Evolutionary conservation across 768 basidiomycete species (phyloP).

Genomic region (Suillus subaureus): DNA sequence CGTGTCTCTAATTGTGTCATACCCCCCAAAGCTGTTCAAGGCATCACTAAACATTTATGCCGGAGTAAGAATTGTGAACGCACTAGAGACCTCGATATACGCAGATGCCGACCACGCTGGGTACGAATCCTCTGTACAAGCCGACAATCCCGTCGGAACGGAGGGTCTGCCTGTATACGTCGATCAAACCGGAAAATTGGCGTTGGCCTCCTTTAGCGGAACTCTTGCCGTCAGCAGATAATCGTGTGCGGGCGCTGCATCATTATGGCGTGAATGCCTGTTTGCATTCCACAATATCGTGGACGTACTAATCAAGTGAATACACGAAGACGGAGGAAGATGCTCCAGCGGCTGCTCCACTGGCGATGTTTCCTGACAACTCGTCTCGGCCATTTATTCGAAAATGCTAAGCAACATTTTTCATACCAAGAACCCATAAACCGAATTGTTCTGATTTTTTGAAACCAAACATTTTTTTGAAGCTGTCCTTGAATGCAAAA

Average conservation of each 20-base stretch:
- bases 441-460: slow-evolving; percentile 40
- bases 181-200: slow-evolving; percentile 43
- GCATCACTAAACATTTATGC: neutral
- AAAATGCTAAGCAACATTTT: neutral
- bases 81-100: slow-evolving; percentile 49
- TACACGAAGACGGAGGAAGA: slow-evolving; percentile 46
- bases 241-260: slow-evolving; percentile 41
- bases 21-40: slow-evolving; percentile 42
- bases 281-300: no score
- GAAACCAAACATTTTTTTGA: slow-evolving; percentile 40
- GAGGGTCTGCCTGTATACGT: slow-evolving; percentile 47
- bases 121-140: slow-evolving; percentile 45
- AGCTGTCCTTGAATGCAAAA: slow-evolving; percentile 50
- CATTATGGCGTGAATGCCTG: neutral
- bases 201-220: slow-evolving; percentile 39
- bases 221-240: slow-evolving; percentile 43
- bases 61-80: slow-evolving; percentile 13
- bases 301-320: slow-evolving; percentile 45
- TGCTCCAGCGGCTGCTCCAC: slow-evolving; percentile 47
- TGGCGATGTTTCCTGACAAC: slow-evolving; percentile 39
- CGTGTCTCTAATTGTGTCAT: slow-evolving; percentile 42
- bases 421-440: slow-evolving; percentile 38
- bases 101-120: slow-evolving; percentile 43
- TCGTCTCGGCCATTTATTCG: neutral
- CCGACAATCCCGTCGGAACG: slow-evolving; percentile 42